Evolutionary conservation across 108 stramenopile species (phyloP).

Genomic region (Cyclotella atomus): DNA sequence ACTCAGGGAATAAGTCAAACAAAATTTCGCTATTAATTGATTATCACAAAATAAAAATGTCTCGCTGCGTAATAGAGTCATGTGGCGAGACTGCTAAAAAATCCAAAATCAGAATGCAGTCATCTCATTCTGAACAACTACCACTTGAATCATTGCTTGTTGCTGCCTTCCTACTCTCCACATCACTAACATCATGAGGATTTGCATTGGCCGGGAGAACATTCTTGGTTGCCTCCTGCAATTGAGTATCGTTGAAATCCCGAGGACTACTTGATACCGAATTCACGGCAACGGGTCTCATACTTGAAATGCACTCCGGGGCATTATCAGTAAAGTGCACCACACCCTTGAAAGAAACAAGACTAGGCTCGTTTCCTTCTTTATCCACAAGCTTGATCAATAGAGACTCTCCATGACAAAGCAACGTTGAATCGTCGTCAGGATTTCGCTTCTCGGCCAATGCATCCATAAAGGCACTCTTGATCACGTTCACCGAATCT

Average conservation of each 20-base stretch:
- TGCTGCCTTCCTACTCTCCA: not conserved
- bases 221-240: not conserved
- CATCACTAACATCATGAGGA: constrained; percentile 1
- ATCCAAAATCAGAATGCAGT: too few relatives aligned
- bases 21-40: too few relatives aligned
- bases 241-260: not conserved
- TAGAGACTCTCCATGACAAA: constrained; percentile 71
- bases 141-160: not conserved
- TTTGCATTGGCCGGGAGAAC: not conserved
- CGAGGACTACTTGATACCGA: not conserved
- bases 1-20: too few relatives aligned
- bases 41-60: too few relatives aligned
- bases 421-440: constrained; percentile 67
- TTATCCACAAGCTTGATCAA: constrained; percentile 65
- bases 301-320: constrained; percentile 87
- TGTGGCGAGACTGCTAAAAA: too few relatives aligned
- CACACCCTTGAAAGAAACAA: constrained; percentile 69
- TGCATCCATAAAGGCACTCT: constrained; percentile 89
- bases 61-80: too few relatives aligned
- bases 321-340: constrained; percentile 81
- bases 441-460: constrained; percentile 65
- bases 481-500: constrained; percentile 77
- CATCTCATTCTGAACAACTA: too few relatives aligned
- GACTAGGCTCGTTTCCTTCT: constrained; percentile 28
- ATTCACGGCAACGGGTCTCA: constrained; percentile 54